Percentiles rank a stretch among this genome's conserved stretches.
Evolutionary conservation across 176 grass and related monocot species (phyloP).

Genomic region (Puya raimondii): DNA sequence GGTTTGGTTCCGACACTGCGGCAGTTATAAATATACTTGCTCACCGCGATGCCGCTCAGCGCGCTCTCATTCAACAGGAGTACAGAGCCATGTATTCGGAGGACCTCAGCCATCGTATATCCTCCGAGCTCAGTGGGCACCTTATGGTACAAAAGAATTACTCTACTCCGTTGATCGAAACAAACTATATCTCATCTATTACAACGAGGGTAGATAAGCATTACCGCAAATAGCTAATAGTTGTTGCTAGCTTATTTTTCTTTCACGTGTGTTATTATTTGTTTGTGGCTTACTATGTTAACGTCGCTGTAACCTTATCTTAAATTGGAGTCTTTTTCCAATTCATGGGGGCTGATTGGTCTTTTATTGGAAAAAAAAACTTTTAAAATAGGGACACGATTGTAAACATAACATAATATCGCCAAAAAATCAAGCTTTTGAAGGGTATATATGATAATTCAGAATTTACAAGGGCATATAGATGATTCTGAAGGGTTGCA

Average conservation of each 20-base stretch:
- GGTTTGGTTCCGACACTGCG: conserved; percentile 80
- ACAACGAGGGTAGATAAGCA: background rate
- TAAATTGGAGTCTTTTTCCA: too few species aligned
- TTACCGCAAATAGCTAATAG: background rate
- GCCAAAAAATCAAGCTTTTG: too few species aligned
- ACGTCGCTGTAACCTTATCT: too few species aligned
- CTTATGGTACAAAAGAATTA: conserved; percentile 45
- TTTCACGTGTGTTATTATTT: background rate
- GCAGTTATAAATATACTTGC: conserved; percentile 76
- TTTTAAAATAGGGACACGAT: too few species aligned
- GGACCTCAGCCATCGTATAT: conserved; percentile 54
- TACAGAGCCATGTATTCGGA: conserved; percentile 80
- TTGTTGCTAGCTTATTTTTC: background rate
- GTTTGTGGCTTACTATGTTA: background rate
- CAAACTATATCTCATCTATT: too few species aligned
- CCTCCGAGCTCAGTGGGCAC: conserved; percentile 80
- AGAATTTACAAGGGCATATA: too few species aligned
- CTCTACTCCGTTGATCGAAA: background rate
- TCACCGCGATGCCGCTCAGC: conserved; percentile 79
- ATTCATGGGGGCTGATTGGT: background rate
- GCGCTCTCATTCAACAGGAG: conserved; percentile 88
- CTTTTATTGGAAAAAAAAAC: background rate
- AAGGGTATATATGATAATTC: too few species aligned
- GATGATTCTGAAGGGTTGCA: background rate
- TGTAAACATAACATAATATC: too few species aligned